A percentile compares a stretch with the other conserved stretches of the same genome.
phyloP scores from a whole-genome alignment of 2,329 filamentous ascomycete species.

The Karstenula rhodostoma region DNA sequence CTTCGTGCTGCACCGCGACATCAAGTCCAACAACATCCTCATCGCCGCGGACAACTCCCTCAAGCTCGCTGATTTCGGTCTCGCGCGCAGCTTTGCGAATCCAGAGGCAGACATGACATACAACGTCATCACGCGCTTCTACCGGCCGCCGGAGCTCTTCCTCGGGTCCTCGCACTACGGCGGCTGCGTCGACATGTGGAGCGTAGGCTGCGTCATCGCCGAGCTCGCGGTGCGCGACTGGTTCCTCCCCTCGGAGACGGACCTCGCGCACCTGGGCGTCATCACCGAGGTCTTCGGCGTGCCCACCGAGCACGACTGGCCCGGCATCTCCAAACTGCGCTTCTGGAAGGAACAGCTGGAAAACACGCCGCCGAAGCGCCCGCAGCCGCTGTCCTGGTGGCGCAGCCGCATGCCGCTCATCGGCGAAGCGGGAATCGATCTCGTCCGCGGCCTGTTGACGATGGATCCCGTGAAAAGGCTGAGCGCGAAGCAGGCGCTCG shows the following conservation, averaged over 20 bases:
- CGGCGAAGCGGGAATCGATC: conserved; percentile 82
- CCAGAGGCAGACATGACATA: conserved; percentile 89
- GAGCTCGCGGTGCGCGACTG: conserved; percentile 85
- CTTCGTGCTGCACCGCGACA: conserved; percentile 93
- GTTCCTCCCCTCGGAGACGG: conserved; percentile 83
- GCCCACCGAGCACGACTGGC: conserved; percentile 94
- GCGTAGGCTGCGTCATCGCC: conserved; percentile 89
- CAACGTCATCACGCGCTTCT: conserved; percentile 97
- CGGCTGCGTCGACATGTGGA: conserved; percentile 93
- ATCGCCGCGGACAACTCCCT: conserved; percentile 92
- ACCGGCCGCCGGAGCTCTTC: conserved; percentile 90
- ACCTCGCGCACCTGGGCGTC: conserved; percentile 84
- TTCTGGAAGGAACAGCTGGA: conserved; percentile 64
- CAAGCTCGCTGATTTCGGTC: conserved; percentile 97
- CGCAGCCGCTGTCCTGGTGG: conserved; percentile 77
- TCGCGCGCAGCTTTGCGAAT: conserved; percentile 88
- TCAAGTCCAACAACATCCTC: conserved; percentile 98
- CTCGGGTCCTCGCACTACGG: conserved; percentile 90
- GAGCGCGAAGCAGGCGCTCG: conserved; percentile 77
- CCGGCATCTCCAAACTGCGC: conserved; percentile 81
- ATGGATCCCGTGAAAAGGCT: conserved; percentile 88
- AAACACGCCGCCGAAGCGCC: conserved; percentile 56
- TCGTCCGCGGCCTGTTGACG: conserved; percentile 83
- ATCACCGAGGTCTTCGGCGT: conserved; percentile 89
- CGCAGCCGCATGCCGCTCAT: conserved; percentile 79